Evolutionary conservation across 2,329 filamentous ascomycete genomes (phyloP).

Genomic region (Chrysoporthe deuterocubensis): DNA sequence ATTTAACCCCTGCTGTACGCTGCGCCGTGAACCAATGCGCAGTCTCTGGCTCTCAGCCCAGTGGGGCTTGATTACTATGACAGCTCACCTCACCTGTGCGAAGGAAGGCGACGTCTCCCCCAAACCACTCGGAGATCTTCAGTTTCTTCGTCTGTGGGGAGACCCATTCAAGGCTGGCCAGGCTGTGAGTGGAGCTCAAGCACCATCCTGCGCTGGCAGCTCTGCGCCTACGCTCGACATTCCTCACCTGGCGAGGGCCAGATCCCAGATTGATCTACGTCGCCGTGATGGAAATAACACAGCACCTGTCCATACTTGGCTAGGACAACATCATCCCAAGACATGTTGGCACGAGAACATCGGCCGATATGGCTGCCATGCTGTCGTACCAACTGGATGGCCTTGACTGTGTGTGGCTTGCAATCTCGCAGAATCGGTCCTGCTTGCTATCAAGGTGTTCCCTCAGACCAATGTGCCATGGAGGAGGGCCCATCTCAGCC

Average conservation of each 20-base stretch:
- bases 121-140: not conserved
- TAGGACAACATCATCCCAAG: not conserved
- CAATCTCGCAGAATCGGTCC: conserved; percentile 5
- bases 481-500: not conserved
- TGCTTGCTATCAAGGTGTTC: not conserved
- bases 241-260: not conserved
- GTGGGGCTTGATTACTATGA: not conserved
- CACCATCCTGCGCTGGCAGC: not conserved
- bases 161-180: not conserved
- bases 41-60: not conserved
- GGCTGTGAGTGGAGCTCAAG: conserved; percentile 3
- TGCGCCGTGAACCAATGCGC: not conserved
- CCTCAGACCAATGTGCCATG: not conserved
- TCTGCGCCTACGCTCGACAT: not conserved
- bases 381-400: not conserved
- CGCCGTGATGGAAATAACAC: not conserved
- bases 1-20: not conserved
- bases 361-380: not conserved
- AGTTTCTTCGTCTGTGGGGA: not conserved
- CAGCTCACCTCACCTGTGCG: not conserved
- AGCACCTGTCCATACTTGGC: not conserved
- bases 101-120: not conserved
- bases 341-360: not conserved
- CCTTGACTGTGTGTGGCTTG: conserved; percentile 3
- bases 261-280: not conserved